Evolutionary conservation across 1,284 basidiomycete species (phyloP).

Genomic region (Puccinia polysora): DNA sequence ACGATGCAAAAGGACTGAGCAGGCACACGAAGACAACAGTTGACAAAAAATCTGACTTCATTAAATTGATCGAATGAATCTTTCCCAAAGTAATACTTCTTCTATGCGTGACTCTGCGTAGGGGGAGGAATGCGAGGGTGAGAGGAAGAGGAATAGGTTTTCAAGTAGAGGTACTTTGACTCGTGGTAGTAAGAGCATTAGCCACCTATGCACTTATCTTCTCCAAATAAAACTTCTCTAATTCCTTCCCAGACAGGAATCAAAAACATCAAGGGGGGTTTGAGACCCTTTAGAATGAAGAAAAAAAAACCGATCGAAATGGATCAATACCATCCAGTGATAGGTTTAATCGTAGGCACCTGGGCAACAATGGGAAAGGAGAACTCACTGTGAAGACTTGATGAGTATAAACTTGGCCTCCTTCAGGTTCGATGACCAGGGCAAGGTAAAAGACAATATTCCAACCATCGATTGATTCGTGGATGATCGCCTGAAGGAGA

Average conservation of each 20-base stretch:
- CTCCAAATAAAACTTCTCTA: conserved; percentile 29
- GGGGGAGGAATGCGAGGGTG: too few species aligned
- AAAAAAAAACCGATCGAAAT: background rate
- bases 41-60: too few species aligned
- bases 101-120: too few species aligned
- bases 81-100: too few species aligned
- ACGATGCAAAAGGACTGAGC: too few species aligned
- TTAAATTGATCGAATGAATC: too few species aligned
- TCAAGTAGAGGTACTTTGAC: too few species aligned
- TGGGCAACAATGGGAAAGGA: background rate
- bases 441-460: conserved; percentile 36
- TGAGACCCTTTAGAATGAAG: background rate
- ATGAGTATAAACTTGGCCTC: background rate
- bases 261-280: conserved; percentile 19
- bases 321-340: background rate
- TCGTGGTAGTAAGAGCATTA: too few species aligned
- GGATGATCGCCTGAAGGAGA: conserved; percentile 36
- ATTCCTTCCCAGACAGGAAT: conserved; percentile 35
- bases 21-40: too few species aligned
- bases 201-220: too few species aligned
- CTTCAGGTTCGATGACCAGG: conserved; percentile 16
- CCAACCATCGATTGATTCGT: conserved; percentile 42
- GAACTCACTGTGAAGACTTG: conserved; percentile 18
- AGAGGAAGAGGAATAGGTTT: too few species aligned
- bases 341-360: background rate